phyloP scores from a whole-genome alignment of 225 moss, liverwort and hornwort species.

The Polytrichum commune region DNA sequence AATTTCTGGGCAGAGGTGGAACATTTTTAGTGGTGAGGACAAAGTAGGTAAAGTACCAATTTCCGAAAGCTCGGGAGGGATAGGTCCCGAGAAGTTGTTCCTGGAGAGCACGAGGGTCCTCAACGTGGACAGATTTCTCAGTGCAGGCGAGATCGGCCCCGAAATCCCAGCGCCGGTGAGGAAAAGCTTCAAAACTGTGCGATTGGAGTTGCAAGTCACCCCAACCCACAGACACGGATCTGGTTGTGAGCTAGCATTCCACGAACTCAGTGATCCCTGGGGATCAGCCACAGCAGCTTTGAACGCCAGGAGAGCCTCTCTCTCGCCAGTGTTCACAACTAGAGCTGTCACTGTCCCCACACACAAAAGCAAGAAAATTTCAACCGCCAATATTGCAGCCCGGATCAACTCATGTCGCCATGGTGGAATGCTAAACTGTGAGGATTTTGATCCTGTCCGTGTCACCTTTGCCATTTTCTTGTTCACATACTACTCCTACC shows the following conservation, averaged over 20 bases:
- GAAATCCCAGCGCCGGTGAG: constrained; percentile 44
- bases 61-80: constrained; percentile 42
- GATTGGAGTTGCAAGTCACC: constrained; percentile 53
- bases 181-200: constrained; percentile 43
- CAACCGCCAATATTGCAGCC: background rate
- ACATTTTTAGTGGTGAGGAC: background rate
- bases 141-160: constrained; percentile 49
- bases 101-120: constrained; percentile 41
- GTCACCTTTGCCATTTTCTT: constrained; percentile 27
- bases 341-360: constrained; percentile 14
- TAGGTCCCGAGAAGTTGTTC: constrained; percentile 49
- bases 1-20: background rate
- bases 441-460: background rate
- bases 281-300: constrained; percentile 47
- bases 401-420: no score
- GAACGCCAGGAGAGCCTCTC: constrained; percentile 53
- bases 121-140: constrained; percentile 58
- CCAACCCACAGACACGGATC: constrained; percentile 69
- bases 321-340: constrained; percentile 42
- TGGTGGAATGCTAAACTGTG: background rate
- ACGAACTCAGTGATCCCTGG: constrained; percentile 34
- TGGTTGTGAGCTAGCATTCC: constrained; percentile 41
- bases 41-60: constrained; percentile 18
- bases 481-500: no score
- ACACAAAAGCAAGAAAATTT: background rate